These are phyloP conservation scores for Orbilia brochopaga DNA, from an alignment of 2,329 filamentous ascomycete genomes.

Conservation along the genomic window DNA sequence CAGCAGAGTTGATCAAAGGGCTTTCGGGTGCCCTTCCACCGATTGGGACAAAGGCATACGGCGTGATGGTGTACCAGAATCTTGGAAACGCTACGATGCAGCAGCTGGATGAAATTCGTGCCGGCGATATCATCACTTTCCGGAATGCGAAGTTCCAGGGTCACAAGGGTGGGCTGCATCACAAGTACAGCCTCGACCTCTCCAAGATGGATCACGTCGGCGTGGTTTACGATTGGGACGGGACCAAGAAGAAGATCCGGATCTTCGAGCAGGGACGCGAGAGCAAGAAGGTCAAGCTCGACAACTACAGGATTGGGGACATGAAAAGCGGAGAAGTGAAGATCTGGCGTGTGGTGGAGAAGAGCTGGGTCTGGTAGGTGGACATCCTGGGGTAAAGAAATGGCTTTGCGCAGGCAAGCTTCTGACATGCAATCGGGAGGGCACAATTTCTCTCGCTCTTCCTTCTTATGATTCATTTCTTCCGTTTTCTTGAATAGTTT, in stretches of 20 bases:
- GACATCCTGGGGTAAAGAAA: background rate
- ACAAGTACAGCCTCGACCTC: conserved; percentile 87
- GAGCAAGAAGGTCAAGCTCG: conserved; percentile 88
- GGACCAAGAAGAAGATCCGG: conserved; percentile 94
- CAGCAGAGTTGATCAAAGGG: conserved; percentile 78
- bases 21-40: conserved; percentile 77
- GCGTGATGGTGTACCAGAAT: conserved; percentile 91
- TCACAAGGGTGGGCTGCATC: conserved; percentile 92
- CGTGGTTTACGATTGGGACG: conserved; percentile 94
- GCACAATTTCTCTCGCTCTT: background rate
- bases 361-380: conserved; percentile 87
- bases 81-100: conserved; percentile 90
- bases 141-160: conserved; percentile 94
- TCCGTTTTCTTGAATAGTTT: background rate
- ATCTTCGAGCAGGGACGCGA: conserved; percentile 95
- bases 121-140: conserved; percentile 90
- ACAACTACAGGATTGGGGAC: conserved; percentile 93
- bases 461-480: background rate
- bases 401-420: background rate
- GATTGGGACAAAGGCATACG: conserved; percentile 86
- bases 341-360: conserved; percentile 93
- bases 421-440: background rate
- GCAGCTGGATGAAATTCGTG: conserved; percentile 88
- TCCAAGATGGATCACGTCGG: conserved; percentile 85
- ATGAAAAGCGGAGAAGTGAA: conserved; percentile 91